These are phyloP conservation scores for Moniliophthora roreri DNA, from an alignment of 1,284 basidiomycete species.

Conservation along the genomic window DNA sequence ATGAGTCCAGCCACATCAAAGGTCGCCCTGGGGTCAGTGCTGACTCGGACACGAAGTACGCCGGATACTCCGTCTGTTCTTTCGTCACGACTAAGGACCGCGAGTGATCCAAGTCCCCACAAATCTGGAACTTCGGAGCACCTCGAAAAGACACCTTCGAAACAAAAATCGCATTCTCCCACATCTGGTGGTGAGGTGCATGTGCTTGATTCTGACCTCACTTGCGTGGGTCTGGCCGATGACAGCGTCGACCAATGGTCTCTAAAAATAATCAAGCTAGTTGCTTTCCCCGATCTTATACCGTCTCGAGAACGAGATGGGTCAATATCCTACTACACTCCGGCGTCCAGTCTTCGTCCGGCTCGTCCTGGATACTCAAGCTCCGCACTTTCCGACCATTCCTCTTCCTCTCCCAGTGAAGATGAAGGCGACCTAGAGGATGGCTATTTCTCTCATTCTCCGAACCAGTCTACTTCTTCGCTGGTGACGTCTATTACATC, in stretches of 20 bases:
- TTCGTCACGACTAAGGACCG: conserved; percentile 13
- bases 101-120: background rate
- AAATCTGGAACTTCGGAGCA: background rate
- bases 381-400: conserved; percentile 10
- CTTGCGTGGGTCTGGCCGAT: conserved; percentile 61
- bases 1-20: conserved; percentile 20
- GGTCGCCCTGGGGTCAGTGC: conserved; percentile 1
- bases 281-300: conserved; percentile 73
- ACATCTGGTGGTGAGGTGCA: conserved; percentile 45
- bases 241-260: conserved; percentile 68
- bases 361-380: background rate
- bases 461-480: conserved; percentile 34
- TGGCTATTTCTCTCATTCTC: conserved; percentile 59
- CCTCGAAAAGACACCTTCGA: conserved; percentile 18
- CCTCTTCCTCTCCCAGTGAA: conserved; percentile 26
- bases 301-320: conserved; percentile 19
- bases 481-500: conserved; percentile 30
- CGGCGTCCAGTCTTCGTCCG: background rate
- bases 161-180: conserved; percentile 45
- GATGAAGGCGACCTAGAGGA: conserved; percentile 42
- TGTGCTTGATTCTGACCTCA: conserved; percentile 51
- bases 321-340: background rate
- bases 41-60: conserved; percentile 39
- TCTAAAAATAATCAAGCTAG: conserved; percentile 70
- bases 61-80: conserved; percentile 31